Evolutionary conservation across 208 protist species (phyloP).

Genomic region (Acanthamoeba pearcei): DNA sequence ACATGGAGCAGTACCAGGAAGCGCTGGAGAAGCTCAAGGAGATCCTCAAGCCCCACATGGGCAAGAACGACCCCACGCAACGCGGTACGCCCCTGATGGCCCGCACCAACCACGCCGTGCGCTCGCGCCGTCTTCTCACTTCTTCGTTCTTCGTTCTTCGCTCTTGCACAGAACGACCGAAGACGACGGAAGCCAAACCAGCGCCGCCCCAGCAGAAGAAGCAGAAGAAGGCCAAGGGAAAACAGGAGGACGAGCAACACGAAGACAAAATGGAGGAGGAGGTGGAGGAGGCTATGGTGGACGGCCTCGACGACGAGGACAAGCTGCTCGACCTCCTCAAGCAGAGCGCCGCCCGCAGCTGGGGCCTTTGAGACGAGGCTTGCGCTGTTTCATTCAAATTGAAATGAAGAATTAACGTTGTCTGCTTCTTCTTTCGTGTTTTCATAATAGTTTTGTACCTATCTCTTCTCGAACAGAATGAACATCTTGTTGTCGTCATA

Average conservation of each 20-base stretch:
- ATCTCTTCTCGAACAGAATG: slow-evolving; percentile 93
- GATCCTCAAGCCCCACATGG: slow-evolving; percentile 57
- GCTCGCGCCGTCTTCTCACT: not conserved
- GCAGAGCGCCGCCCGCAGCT: slow-evolving; percentile 20
- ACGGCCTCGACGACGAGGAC: not conserved
- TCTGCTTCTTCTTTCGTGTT: no score
- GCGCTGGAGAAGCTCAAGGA: slow-evolving; percentile 65
- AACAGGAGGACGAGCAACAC: not conserved
- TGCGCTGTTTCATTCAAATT: not conserved
- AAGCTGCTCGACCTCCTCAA: not conserved
- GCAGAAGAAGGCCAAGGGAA: not conserved
- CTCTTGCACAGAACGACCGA: not conserved
- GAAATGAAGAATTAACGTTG: no score
- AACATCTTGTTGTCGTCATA: slow-evolving; percentile 95
- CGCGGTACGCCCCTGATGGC: not conserved
- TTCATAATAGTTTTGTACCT: no score
- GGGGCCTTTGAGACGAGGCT: not conserved
- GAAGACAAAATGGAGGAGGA: not conserved
- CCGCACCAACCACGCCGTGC: not conserved
- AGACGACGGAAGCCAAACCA: not conserved
- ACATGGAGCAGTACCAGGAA: slow-evolving; percentile 52
- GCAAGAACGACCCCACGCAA: slow-evolving; percentile 53
- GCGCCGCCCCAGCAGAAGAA: not conserved
- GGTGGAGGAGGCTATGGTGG: no score
- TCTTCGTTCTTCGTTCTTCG: not conserved